Conservation (phyloP, 805 yeast species). For the Candida nitratophila region DNA sequence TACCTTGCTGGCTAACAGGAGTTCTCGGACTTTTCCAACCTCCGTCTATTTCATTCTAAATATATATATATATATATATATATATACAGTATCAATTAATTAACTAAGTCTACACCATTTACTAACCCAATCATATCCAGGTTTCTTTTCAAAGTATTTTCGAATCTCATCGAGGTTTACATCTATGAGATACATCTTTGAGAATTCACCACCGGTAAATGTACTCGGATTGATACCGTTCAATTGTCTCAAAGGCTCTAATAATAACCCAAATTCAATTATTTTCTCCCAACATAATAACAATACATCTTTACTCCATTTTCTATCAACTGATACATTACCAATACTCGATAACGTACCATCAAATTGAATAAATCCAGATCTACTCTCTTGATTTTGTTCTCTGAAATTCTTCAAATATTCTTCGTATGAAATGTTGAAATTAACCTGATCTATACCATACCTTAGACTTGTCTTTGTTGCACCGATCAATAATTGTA, state of each 20-base stretch:
- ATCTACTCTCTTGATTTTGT: conserved; percentile 27
- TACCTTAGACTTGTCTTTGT: conserved; percentile 62
- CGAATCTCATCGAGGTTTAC: conserved; percentile 45
- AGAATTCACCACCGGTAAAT: conserved; percentile 29
- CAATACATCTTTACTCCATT: conserved; percentile 57
- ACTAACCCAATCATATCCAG: conserved; percentile 11
- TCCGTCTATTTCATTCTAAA: no score
- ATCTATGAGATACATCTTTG: conserved; percentile 45
- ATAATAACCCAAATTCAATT: conserved; percentile 45
- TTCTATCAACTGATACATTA: conserved; percentile 34
- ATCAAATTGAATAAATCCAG: conserved; percentile 22
- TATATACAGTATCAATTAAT: no score
- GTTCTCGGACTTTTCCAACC: no score
- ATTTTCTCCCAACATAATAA: conserved; percentile 71
- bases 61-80: no score
- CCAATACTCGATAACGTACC: conserved; percentile 2
- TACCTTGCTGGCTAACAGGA: no score
- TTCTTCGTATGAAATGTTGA: conserved; percentile 73
- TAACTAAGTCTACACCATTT: conserved; percentile 15
- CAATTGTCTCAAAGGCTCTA: conserved; percentile 17
- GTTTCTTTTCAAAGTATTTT: conserved; percentile 5
- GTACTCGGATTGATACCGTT: conserved; percentile 14
- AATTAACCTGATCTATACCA: conserved; percentile 56
- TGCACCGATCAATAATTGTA: conserved; percentile 63
- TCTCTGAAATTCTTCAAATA: conserved; percentile 48